phyloP scores from a whole-genome alignment of 2,329 filamentous ascomycete species.

The Sporothrix pallida region DNA sequence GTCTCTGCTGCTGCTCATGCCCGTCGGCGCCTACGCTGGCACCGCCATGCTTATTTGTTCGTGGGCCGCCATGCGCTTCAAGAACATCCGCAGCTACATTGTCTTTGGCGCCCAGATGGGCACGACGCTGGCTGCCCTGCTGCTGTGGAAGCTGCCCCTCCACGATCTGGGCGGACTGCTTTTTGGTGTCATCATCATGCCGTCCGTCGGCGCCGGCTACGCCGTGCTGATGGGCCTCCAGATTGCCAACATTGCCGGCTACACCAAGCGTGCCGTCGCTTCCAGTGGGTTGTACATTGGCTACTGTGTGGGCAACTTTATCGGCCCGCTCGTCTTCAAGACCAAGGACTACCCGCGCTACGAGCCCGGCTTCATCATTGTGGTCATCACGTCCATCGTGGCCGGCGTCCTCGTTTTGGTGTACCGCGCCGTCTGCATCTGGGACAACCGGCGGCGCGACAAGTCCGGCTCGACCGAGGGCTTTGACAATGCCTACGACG shows the following conservation, averaged over 20 bases:
- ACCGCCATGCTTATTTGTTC: constrained; percentile 49
- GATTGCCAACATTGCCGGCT: constrained; percentile 58
- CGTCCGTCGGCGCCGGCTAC: constrained; percentile 53
- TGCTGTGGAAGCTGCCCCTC: constrained; percentile 53
- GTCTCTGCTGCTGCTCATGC: constrained; percentile 51
- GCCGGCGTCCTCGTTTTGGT: constrained; percentile 45
- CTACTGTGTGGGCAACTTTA: constrained; percentile 53
- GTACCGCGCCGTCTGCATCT: constrained; percentile 53
- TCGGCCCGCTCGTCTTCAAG: constrained; percentile 47
- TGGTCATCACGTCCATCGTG: constrained; percentile 45
- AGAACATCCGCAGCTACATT: constrained; percentile 39
- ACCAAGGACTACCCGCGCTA: constrained; percentile 48
- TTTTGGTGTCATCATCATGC: constrained; percentile 57
- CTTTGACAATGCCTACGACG: constrained; percentile 59
- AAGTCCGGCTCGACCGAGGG: constrained; percentile 52
- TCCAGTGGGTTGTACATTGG: constrained; percentile 58
- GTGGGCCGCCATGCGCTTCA: constrained; percentile 46
- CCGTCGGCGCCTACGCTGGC: constrained; percentile 46
- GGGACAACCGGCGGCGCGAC: constrained; percentile 53
- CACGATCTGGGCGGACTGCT: constrained; percentile 51
- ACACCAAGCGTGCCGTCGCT: constrained; percentile 56
- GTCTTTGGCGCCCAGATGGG: constrained; percentile 49
- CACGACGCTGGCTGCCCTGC: constrained; percentile 50
- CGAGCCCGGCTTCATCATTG: constrained; percentile 48
- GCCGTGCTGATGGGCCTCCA: constrained; percentile 54